A percentile compares a stretch with the other conserved stretches of the same genome.
phyloP scores from a whole-genome alignment of 2,329 filamentous ascomycete species.

The Ophiostoma fasciatum region DNA sequence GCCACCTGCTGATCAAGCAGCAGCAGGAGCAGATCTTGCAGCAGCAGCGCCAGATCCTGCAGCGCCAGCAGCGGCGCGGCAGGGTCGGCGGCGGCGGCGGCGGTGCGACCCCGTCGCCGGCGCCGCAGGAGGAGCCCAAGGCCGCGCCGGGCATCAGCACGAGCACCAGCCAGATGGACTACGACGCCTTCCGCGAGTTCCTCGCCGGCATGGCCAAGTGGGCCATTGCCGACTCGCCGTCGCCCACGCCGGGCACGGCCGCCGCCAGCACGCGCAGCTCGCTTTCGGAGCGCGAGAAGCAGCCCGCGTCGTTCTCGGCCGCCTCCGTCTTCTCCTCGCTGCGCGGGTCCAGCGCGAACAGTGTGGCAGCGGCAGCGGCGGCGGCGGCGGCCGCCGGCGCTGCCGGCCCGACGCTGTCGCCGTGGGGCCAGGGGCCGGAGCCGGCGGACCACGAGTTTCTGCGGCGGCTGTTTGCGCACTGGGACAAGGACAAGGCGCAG shows the following conservation, averaged over 20 bases:
- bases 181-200: constrained; percentile 90
- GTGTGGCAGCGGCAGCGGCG: not conserved
- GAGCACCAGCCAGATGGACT: constrained; percentile 91
- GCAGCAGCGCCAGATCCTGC: constrained; percentile 61
- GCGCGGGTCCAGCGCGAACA: constrained; percentile 35
- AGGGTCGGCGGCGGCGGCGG: constrained; percentile 23
- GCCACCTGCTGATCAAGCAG: constrained; percentile 62
- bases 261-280: constrained; percentile 22
- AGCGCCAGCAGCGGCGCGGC: constrained; percentile 49
- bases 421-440: constrained; percentile 42
- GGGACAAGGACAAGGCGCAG: constrained; percentile 68
- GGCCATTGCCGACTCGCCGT: constrained; percentile 78
- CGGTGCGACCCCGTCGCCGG: not conserved
- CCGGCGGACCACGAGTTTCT: constrained; percentile 94
- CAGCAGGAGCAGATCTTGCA: constrained; percentile 51
- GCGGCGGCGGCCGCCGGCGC: constrained; percentile 11
- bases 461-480: constrained; percentile 70
- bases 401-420: constrained; percentile 26
- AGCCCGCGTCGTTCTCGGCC: constrained; percentile 40
- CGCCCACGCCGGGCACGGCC: too few species aligned
- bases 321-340: constrained; percentile 31
- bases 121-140: constrained; percentile 23
- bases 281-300: constrained; percentile 30
- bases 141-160: constrained; percentile 58
- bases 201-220: constrained; percentile 79